Evolutionary conservation across 2,329 filamentous ascomycete genomes (phyloP).

Genomic region (Trichoderma sp.): DNA sequence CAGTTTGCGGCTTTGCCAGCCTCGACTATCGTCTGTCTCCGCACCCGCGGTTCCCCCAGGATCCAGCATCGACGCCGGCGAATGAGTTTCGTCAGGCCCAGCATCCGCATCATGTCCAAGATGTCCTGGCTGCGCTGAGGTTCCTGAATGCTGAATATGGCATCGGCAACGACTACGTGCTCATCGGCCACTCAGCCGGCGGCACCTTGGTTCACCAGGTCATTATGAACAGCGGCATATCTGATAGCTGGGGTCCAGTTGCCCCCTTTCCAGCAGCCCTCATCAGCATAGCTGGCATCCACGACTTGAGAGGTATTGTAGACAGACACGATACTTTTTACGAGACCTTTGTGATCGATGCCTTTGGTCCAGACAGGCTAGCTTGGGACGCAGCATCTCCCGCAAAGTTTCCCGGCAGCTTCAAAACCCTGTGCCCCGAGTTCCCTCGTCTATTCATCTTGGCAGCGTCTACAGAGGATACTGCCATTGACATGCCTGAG

Average conservation of each 20-base stretch:
- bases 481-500: constrained; percentile 56
- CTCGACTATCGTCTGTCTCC: constrained; percentile 62
- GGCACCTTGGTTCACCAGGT: constrained; percentile 63
- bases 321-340: constrained; percentile 49
- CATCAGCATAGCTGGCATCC: constrained; percentile 64
- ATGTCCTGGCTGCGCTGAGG: constrained; percentile 52
- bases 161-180: constrained; percentile 50
- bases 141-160: constrained; percentile 46
- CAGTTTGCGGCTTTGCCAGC: constrained; percentile 60
- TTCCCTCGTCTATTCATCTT: constrained; percentile 37
- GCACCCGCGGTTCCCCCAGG: constrained; percentile 43
- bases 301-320: constrained; percentile 57
- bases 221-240: constrained; percentile 42
- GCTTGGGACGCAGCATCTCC: constrained; percentile 58
- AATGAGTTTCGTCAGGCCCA: constrained; percentile 42
- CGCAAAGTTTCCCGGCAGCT: constrained; percentile 41
- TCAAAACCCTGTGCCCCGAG: constrained; percentile 38
- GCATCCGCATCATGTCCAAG: constrained; percentile 59
- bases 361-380: constrained; percentile 55
- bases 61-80: constrained; percentile 27
- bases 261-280: constrained; percentile 49
- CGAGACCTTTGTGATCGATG: constrained; percentile 52
- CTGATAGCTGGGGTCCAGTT: constrained; percentile 24
- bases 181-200: constrained; percentile 62
- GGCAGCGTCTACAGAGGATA: constrained; percentile 47